These are phyloP conservation scores for Ilex asprella DNA, from an alignment of 257 asterid genomes.

Conservation along the genomic window DNA sequence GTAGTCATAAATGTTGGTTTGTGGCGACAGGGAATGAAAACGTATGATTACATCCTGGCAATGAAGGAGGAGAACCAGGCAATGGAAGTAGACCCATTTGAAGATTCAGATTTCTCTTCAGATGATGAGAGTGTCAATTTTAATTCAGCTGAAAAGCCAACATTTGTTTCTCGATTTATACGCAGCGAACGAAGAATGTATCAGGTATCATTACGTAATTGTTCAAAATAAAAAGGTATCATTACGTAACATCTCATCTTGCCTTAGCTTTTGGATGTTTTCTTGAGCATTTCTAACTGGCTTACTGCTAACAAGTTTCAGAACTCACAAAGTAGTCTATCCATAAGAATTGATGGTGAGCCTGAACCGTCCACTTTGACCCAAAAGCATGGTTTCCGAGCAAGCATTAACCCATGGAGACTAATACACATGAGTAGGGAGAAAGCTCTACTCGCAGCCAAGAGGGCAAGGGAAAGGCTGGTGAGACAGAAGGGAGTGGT, in stretches of 20 bases:
- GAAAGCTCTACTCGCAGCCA: conserved; percentile 66
- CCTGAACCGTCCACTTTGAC: conserved; percentile 28
- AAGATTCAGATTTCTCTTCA: conserved; percentile 74
- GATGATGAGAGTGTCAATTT: conserved; percentile 51
- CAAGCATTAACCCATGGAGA: conserved; percentile 94
- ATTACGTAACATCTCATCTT: not conserved
- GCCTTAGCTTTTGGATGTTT: not conserved
- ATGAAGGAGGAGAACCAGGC: conserved; percentile 76
- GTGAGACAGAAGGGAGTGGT: conserved; percentile 24
- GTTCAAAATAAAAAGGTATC: no score
- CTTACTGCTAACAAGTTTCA: conserved; percentile 17
- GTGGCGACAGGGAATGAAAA: conserved; percentile 80
- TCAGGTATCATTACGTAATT: conserved; percentile 35
- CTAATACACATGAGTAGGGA: conserved; percentile 76
- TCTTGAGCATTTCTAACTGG: not conserved
- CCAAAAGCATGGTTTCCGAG: conserved; percentile 65
- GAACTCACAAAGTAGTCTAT: conserved; percentile 54
- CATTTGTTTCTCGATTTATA: conserved; percentile 35
- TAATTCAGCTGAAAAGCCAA: conserved; percentile 53
- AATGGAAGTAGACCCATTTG: conserved; percentile 57
- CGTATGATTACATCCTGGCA: conserved; percentile 88
- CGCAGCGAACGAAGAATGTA: conserved; percentile 40
- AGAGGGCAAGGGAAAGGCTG: conserved; percentile 68
- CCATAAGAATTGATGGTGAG: conserved; percentile 73
- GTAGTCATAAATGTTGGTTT: not conserved